Evolutionary conservation across 192 early-diverging fungal genomes (phyloP), one percentile per base, ranked within the genome.

Genomic region (Gryganskiella cystojenkinii): DNA sequence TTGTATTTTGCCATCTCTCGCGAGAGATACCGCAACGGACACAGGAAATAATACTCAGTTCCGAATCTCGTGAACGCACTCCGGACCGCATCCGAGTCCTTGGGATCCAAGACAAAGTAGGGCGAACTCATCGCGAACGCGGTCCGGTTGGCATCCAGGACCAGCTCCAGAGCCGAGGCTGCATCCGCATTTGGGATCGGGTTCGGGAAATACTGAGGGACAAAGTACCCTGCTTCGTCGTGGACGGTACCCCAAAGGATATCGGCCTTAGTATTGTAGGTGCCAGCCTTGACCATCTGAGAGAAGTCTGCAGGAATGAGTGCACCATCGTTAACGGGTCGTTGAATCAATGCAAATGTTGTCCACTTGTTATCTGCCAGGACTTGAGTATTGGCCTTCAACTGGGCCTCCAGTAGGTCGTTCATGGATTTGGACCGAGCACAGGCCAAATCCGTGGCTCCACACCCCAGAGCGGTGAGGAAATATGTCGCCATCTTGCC

Each of bases 261-360:
- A 34, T 68, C 67, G 43, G 73, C 80, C 43, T 76, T 74, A 33
- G 58, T 76, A 43, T 81, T 72, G 53, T 81, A 75, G 6, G 35
- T 46, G 20, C 82, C 82, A 0, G 53, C 45, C 65, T 73, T 80
- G 17, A 81, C 67, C 30, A 76, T 35, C 15, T 40, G 34, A 14
- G 61, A 67, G 40, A 73, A 83, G n/a, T 83, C 80, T 19, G 40
- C 57, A 6, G 35, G 27, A 46, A 83, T 75, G 13, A 74, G 25
- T 8, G 45, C 27, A 14, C 72, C 72, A 34, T 83, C 82, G 5
- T 76, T 70, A 0, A 53, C 60, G 22, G 82, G 82, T 13, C 66
- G 54, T 17, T 63, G 19, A 37, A 62, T 64, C 28, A 60, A 20
- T 1, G 56, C 47, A 40, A 46, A 63, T 27, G 64, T 65, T 10